Evolutionary conservation across 2,329 filamentous ascomycete genomes (phyloP).

Genomic region (Byssochlamys sp.): DNA sequence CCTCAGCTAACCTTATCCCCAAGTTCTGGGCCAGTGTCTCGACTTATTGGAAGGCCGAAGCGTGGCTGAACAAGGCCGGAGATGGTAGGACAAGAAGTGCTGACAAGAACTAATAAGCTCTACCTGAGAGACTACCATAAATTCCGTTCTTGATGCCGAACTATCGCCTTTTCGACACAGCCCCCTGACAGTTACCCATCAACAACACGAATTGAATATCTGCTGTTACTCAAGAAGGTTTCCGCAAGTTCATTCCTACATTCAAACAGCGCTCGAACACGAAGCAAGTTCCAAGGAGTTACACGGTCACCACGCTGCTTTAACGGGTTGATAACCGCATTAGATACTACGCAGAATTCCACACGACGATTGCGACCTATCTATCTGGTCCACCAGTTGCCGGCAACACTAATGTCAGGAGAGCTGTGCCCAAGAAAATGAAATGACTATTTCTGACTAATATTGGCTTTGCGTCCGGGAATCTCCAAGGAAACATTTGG

Average conservation of each 20-base stretch:
- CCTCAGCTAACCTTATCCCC: background rate
- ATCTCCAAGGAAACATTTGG: background rate
- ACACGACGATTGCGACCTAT: background rate
- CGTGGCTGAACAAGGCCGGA: conserved; percentile 1
- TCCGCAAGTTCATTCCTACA: background rate
- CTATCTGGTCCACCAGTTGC: background rate
- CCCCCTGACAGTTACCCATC: background rate
- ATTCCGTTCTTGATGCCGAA: background rate
- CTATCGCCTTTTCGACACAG: background rate
- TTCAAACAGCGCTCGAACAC: background rate
- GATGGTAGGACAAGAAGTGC: background rate
- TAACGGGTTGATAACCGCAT: background rate
- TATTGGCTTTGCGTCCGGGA: background rate
- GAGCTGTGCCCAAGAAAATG: background rate
- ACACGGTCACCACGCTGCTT: background rate
- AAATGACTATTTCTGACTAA: background rate
- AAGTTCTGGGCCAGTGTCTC: conserved; percentile 46
- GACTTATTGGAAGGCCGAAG: conserved; percentile 41
- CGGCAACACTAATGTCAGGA: background rate
- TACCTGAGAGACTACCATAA: background rate
- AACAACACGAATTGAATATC: background rate
- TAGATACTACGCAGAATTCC: background rate
- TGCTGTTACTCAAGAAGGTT: background rate
- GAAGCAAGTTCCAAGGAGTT: background rate
- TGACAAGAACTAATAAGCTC: background rate